Conservation (phyloP, 73 alveolate species). For the Uronychia setigera region DNA sequence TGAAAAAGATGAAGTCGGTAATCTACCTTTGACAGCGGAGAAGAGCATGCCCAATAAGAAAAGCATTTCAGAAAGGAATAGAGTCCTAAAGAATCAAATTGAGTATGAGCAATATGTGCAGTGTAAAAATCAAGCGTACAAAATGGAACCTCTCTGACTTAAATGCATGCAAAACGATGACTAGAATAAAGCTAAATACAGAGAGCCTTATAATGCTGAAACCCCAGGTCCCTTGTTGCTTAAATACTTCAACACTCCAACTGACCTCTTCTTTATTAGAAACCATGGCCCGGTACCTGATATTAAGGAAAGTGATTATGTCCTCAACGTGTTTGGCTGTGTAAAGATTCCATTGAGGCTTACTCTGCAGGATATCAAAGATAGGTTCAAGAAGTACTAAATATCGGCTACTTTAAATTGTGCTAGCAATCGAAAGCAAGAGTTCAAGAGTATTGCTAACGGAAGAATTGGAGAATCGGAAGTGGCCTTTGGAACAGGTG, state of each 20-base stretch:
- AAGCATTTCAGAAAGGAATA: conserved; percentile 5
- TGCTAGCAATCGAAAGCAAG: conserved; percentile 76
- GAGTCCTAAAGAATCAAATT: background rate
- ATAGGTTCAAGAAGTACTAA: conserved; percentile 8
- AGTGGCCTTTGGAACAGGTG: conserved; percentile 69
- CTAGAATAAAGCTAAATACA: no score
- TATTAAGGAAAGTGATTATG: conserved; percentile 14
- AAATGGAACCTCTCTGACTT: conserved; percentile 1
- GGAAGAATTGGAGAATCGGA: conserved; percentile 32
- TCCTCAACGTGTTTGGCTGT: conserved; percentile 16
- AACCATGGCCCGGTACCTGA: conserved; percentile 69
- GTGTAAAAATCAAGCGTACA: background rate
- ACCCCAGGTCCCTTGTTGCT: conserved; percentile 49
- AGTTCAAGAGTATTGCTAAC: conserved; percentile 27
- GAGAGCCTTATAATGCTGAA: conserved; percentile 56
- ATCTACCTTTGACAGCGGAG: no score
- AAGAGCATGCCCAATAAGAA: background rate
- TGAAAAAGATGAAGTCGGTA: no score
- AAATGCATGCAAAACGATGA: background rate
- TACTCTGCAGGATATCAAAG: conserved; percentile 22
- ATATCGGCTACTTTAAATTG: conserved; percentile 74
- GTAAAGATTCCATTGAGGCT: conserved; percentile 28
- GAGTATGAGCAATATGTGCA: background rate
- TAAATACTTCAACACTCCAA: conserved; percentile 46
- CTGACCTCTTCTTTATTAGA: conserved; percentile 38